phyloP scores from a whole-genome alignment of 2,329 filamentous ascomycete species.

The Colletotrichum acutatum region DNA sequence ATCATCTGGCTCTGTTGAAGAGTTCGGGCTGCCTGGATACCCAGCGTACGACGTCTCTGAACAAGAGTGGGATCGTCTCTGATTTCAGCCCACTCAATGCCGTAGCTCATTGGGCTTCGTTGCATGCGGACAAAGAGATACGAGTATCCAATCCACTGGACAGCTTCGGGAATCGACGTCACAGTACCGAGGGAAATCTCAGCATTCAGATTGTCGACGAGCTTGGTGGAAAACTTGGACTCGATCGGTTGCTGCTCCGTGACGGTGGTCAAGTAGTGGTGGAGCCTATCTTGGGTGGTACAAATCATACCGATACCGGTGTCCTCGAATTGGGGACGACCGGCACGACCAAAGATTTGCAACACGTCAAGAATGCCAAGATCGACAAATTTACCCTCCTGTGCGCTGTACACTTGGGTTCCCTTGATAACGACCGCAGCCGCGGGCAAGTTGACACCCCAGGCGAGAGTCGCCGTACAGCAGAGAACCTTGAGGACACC shows the following conservation, averaged over 20 bases:
- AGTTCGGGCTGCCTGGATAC: slow-evolving; percentile 87
- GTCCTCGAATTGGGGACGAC: slow-evolving; percentile 97
- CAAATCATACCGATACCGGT: slow-evolving; percentile 98
- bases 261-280: slow-evolving; percentile 91
- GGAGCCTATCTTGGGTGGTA: slow-evolving; percentile 91
- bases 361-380: slow-evolving; percentile 95
- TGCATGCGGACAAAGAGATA: slow-evolving; percentile 98
- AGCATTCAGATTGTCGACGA: slow-evolving; percentile 97
- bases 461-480: slow-evolving; percentile 96
- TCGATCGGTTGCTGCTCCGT: slow-evolving; percentile 98
- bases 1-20: slow-evolving; percentile 98
- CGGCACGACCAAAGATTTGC: slow-evolving; percentile 98
- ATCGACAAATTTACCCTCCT: slow-evolving; percentile 96
- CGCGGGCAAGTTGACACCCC: slow-evolving; percentile 98
- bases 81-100: slow-evolving; percentile 94
- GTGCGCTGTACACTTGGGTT: slow-evolving; percentile 94
- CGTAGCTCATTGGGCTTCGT: slow-evolving; percentile 89
- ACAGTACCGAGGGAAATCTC: slow-evolving; percentile 95
- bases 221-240: slow-evolving; percentile 91
- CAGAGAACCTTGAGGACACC: slow-evolving; percentile 97
- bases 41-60: slow-evolving; percentile 83
- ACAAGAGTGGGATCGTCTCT: slow-evolving; percentile 89
- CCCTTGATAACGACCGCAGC: slow-evolving; percentile 98
- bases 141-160: slow-evolving; percentile 97
- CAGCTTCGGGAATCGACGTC: slow-evolving; percentile 91